phyloP scores from a whole-genome alignment of 305 asterid genomes.

The Fraxinus albicans region DNA sequence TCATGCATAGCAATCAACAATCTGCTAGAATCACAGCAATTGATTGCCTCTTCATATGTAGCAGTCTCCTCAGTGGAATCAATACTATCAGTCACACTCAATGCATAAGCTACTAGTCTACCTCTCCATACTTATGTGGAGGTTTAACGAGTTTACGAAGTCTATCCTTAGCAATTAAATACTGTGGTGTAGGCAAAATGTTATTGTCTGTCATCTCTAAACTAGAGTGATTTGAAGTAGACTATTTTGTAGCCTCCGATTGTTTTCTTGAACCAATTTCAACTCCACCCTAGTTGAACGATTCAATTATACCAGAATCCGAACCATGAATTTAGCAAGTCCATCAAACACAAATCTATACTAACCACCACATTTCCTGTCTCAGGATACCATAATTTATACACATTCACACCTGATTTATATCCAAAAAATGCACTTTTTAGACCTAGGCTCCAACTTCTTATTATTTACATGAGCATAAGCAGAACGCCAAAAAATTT shows the following conservation, averaged over 20 bases:
- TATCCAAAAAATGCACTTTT: background rate
- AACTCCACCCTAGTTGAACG: background rate
- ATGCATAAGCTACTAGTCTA: background rate
- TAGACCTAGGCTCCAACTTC: too few relatives aligned
- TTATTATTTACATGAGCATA: too few relatives aligned
- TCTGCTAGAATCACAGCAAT: background rate
- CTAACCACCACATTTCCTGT: background rate
- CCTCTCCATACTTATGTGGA: background rate
- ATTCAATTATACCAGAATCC: background rate
- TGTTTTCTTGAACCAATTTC: background rate
- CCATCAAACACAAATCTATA: background rate
- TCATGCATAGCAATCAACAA: background rate
- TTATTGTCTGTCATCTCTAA: background rate
- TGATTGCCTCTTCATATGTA: too few relatives aligned
- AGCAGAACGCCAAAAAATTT: too few relatives aligned
- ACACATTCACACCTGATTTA: background rate
- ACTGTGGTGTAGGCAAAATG: background rate
- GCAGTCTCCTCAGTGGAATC: background rate
- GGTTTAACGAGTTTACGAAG: background rate
- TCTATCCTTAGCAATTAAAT: background rate
- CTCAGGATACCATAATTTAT: background rate
- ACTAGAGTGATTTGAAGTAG: background rate
- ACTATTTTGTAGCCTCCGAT: background rate
- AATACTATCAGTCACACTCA: background rate
- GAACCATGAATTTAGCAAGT: background rate